These are phyloP conservation scores for Rhinocladiella similis DNA, from an alignment of 2,329 filamentous ascomycete genomes.

Conservation along the genomic window DNA sequence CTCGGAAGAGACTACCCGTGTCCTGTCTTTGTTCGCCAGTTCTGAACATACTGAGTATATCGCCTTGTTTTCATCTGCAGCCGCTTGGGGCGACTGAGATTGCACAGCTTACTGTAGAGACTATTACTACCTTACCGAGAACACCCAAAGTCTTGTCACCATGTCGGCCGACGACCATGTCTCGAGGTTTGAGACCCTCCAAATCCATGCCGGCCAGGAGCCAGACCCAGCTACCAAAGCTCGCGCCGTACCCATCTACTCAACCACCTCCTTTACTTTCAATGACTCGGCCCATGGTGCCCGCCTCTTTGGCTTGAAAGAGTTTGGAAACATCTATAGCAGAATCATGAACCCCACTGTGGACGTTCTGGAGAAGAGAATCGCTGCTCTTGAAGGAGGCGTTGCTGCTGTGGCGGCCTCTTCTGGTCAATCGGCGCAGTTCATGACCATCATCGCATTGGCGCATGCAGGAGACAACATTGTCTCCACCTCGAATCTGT, in stretches of 20 bases:
- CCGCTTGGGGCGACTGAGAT: too few relatives aligned
- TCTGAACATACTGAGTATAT: neutral
- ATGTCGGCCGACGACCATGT: slow-evolving; percentile 39
- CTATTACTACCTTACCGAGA: neutral
- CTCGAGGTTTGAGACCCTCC: slow-evolving; percentile 75
- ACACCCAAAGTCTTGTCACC: slow-evolving; percentile 8
- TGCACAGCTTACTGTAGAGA: too few relatives aligned
- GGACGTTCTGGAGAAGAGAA: slow-evolving; percentile 85
- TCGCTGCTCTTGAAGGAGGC: slow-evolving; percentile 67
- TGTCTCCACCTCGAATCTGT: slow-evolving; percentile 79
- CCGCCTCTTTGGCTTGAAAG: slow-evolving; percentile 92
- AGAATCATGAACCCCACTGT: slow-evolving; percentile 95
- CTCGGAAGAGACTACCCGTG: neutral
- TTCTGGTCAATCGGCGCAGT: slow-evolving; percentile 83
- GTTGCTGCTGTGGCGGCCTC: slow-evolving; percentile 60
- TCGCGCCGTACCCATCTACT: slow-evolving; percentile 93
- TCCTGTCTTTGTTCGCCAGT: neutral
- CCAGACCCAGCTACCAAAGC: slow-evolving; percentile 81
- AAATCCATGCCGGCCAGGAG: slow-evolving; percentile 80
- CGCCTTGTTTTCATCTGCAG: neutral
- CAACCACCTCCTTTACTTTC: slow-evolving; percentile 90
- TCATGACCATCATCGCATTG: slow-evolving; percentile 77
- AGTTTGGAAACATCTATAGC: slow-evolving; percentile 97
- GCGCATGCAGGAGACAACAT: slow-evolving; percentile 86
- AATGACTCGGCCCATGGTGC: slow-evolving; percentile 96